Evolutionary conservation across 2,329 filamentous ascomycete species (phyloP).

Genomic region (Gnomoniopsis sp.): DNA sequence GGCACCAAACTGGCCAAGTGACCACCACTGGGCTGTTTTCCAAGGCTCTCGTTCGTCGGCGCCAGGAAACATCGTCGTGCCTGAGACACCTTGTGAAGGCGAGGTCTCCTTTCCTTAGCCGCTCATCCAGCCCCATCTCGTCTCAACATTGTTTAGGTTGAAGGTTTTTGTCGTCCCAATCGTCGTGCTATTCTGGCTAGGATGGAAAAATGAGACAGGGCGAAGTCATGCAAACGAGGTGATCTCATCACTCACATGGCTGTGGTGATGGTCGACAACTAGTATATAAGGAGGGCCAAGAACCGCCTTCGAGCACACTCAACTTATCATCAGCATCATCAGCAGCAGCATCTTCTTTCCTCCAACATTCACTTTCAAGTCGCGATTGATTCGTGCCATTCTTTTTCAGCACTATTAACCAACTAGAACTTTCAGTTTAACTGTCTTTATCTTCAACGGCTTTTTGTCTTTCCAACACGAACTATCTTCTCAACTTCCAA

Average conservation of each 20-base stretch:
- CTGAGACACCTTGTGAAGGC: neutral
- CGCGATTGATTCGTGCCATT: slow-evolving; percentile 13
- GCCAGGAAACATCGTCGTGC: slow-evolving; percentile 1
- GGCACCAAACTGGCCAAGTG: neutral
- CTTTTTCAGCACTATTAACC: neutral
- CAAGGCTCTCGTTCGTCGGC: neutral
- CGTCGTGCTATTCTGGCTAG: neutral
- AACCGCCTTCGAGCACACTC: neutral
- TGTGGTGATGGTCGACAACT: neutral
- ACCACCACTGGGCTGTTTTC: neutral
- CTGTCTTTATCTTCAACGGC: slow-evolving; percentile 3
- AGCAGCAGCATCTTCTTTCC: slow-evolving; percentile 4
- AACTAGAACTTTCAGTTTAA: neutral
- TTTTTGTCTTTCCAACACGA: neutral
- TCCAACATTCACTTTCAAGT: neutral
- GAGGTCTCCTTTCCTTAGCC: neutral
- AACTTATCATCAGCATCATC: slow-evolving; percentile 2
- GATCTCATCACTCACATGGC: neutral
- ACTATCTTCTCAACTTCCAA: slow-evolving; percentile 18
- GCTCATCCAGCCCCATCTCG: neutral
- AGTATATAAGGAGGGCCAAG: slow-evolving; percentile 1
- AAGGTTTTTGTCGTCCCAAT: neutral
- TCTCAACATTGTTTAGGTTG: slow-evolving; percentile 2
- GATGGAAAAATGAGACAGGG: neutral
- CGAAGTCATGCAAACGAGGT: neutral